Conservation (phyloP, 2,329 filamentous ascomycete species). For the Hypomyces rosellus region DNA sequence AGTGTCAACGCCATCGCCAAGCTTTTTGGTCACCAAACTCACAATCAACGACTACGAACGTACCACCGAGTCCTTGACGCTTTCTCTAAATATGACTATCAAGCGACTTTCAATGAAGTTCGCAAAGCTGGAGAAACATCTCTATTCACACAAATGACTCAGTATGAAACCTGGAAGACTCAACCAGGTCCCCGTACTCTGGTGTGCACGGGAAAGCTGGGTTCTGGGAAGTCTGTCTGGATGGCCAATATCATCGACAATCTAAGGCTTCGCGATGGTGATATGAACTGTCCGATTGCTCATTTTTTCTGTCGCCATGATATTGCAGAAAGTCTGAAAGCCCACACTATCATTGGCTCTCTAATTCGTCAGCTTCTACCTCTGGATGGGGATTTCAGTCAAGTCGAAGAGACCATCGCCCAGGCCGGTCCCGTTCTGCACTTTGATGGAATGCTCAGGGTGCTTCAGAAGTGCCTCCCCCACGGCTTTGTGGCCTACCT, state of each 20-base stretch:
- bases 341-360: slow-evolving; percentile 25
- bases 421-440: not conserved
- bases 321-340: slow-evolving; percentile 21
- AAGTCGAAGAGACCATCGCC: not conserved
- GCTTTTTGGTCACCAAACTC: not conserved
- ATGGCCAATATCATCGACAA: slow-evolving; percentile 38
- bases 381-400: not conserved
- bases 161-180: slow-evolving; percentile 18
- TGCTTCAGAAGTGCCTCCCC: not conserved
- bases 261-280: slow-evolving; percentile 17
- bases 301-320: slow-evolving; percentile 32
- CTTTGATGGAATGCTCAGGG: not conserved
- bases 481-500: not conserved
- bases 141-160: slow-evolving; percentile 12
- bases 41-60: slow-evolving; percentile 5
- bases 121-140: slow-evolving; percentile 33
- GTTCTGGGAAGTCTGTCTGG: slow-evolving; percentile 39
- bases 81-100: slow-evolving; percentile 36
- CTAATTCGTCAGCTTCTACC: slow-evolving; percentile 30
- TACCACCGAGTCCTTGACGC: slow-evolving; percentile 26
- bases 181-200: slow-evolving; percentile 19
- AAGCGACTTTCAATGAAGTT: slow-evolving; percentile 34
- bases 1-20: slow-evolving; percentile 14
- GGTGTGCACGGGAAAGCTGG: slow-evolving; percentile 33
- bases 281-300: slow-evolving; percentile 10